Base-by-base conservation (phyloP, 495 filamentous ascomycete species). In the Neurospora sp. region DNA sequence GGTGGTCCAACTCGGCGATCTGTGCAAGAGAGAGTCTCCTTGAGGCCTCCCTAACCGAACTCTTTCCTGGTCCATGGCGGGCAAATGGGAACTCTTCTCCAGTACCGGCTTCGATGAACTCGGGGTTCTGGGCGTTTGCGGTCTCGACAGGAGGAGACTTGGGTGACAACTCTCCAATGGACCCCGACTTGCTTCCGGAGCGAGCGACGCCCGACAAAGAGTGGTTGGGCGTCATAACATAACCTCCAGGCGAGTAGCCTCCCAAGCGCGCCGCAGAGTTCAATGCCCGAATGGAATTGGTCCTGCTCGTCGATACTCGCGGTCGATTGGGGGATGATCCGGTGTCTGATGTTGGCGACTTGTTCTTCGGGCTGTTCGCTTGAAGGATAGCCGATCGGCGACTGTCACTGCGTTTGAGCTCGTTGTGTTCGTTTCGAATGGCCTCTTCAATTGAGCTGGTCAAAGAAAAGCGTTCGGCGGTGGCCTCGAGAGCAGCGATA, bases 391-490 rank as follows among this genome's bases (percentile, higher is more conserved):
- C 88, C 11, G 88, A 88, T 72, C 86, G 81, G 48, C 88, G 86
- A 77, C 90, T 90, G 46, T 90, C 89, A 69, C 85, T 85, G 71
- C 88, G 86, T 80, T 93, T 94, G 77, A 93, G 90, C 76, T 93
- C 93, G 72, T 88, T 85, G 77, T 93, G 91, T 76, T 95, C 86
- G 76, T 92, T 91, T 74, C 91, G 89, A 71, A 97, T 93, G 76
- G 94, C 93, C 78, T 90, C 89, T 54, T 90, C 93, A 77, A 97
- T 92, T 18, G 91, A 90, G n/a, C 90, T 91, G 54, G 89, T 91
- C 76, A 89, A 88, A 77, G 91, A 94, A 78, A 97, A 84, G 44
- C 90, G 88, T 82, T 96, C 94, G 35, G 94, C 94, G 54, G 90
- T 92, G 74, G 90, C 87, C 78, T 97, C 94, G 75, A 97, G 84